Percentiles rank a stretch among this genome's conserved stretches.
phyloP scores from a whole-genome alignment of 768 basidiomycete species.

The Multifurca ochricompacta region DNA sequence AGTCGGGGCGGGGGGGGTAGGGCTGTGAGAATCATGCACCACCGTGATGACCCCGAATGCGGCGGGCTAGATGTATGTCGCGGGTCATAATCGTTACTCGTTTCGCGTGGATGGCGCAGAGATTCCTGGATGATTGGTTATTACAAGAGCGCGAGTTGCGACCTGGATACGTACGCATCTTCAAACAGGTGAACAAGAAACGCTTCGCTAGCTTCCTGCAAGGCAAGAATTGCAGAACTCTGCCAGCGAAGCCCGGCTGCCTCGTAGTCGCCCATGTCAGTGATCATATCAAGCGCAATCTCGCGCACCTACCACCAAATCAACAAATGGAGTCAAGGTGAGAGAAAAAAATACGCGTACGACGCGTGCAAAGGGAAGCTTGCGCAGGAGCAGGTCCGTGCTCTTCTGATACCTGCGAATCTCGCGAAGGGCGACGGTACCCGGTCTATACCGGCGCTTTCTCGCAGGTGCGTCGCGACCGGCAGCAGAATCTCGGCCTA shows the following conservation, averaged over 20 bases:
- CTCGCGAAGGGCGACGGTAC: constrained; percentile 84
- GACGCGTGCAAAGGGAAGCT: constrained; percentile 86
- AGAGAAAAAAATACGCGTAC: constrained; percentile 39
- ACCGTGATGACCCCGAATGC: constrained; percentile 89
- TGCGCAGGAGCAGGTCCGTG: constrained; percentile 80
- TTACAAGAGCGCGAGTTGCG: neutral
- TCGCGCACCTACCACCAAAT: constrained; percentile 69
- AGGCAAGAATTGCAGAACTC: constrained; percentile 82
- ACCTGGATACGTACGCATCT: constrained; percentile 75
- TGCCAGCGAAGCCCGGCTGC: constrained; percentile 83
- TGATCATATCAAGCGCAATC: constrained; percentile 86
- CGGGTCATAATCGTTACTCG: constrained; percentile 97
- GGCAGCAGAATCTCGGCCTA: constrained; percentile 17
- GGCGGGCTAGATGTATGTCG: constrained; percentile 92
- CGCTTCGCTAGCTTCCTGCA: constrained; percentile 96
- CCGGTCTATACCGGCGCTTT: constrained; percentile 70
- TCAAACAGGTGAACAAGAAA: constrained; percentile 95
- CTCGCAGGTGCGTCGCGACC: constrained; percentile 29
- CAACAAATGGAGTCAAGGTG: neutral
- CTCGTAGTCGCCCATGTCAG: constrained; percentile 56
- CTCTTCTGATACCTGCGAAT: constrained; percentile 93
- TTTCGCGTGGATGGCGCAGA: constrained; percentile 97
- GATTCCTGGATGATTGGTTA: constrained; percentile 48
- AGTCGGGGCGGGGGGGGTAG: neutral
- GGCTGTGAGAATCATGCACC: constrained; percentile 33